Conservation (phyloP, 768 basidiomycete genomes). For the Leucocoprinus leucothites region DNA sequence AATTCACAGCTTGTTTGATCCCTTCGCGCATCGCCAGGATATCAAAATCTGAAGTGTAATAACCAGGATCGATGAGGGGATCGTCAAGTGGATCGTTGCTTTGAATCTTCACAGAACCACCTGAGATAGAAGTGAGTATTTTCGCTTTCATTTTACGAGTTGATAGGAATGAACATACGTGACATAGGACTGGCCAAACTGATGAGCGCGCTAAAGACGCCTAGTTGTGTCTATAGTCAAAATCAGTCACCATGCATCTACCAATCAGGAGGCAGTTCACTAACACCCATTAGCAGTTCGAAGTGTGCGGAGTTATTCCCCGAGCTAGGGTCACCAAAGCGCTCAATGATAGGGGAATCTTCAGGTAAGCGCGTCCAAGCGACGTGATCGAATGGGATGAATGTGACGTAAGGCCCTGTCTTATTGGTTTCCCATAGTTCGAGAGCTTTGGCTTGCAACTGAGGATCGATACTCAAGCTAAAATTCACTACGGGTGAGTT, state of each 20-base stretch:
- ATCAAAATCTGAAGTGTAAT: constrained; percentile 7
- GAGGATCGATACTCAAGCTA: neutral
- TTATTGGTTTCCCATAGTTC: constrained; percentile 5
- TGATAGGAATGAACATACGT: constrained; percentile 13
- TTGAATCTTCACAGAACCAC: constrained; percentile 11
- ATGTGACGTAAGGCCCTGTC: constrained; percentile 3
- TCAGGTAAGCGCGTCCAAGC: constrained; percentile 13
- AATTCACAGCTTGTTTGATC: constrained; percentile 8
- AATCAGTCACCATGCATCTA: neutral
- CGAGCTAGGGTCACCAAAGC: constrained; percentile 12
- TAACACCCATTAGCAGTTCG: constrained; percentile 7
- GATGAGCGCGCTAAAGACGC: constrained; percentile 18
- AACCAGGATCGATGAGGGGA: constrained; percentile 6
- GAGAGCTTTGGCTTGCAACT: neutral
- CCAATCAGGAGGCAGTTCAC: neutral
- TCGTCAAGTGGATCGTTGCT: constrained; percentile 6
- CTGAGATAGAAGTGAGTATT: constrained; percentile 14
- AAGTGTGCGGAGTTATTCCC: constrained; percentile 11
- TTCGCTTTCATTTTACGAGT: too few relatives aligned
- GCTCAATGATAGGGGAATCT: neutral
- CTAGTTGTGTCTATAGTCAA: constrained; percentile 13
- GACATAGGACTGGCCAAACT: constrained; percentile 25
- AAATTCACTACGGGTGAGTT: neutral
- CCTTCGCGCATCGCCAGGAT: constrained; percentile 8
- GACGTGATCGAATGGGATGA: neutral